Base-by-base conservation (phyloP, 1,284 basidiomycete genomes). In the Ceratobasidium sp. region DNA sequence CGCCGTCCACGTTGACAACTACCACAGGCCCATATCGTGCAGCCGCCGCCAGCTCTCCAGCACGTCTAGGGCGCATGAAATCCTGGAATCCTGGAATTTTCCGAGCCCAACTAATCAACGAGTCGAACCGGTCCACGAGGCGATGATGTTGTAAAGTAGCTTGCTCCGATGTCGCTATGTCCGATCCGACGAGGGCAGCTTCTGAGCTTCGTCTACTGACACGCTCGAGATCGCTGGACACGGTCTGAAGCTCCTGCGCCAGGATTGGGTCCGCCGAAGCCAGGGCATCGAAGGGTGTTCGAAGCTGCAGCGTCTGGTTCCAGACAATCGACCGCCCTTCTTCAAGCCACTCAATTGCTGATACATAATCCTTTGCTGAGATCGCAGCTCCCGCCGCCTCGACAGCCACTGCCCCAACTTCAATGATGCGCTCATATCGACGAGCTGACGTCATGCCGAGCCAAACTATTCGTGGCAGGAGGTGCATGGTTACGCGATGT, bases 301-400 rank as follows among this genome's bases (percentile, higher is more conserved):
- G 75, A 9, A 80, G 75, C 24, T 76, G 67, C n/a, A 79, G 62
- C 8, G 75, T 36, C 48, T 80, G 78, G 19, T 74, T 69, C 79
- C 79, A 80, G 45, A 80, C 74, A 27, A 80, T 75, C 7, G 75
- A 77, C 3, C 80, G 76, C 24, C 79, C 79, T 51, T 79, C 64
- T 66, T 80, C 80, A 1, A 79, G 60, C 77, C 79, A 80, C 50
- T 80, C 79, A 6, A 80, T 4, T 24, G 53, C 53, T 15, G 29
- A 15, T 1, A 8, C 5, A 36, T 31, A 36, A 4, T 57, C 14
- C 2, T n/a, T 15, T 33, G 14, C 8, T 29, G 9, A 22, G 15
- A 77, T 75, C 0, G 77, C 77, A 19, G 63, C 51, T 19, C 53
- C 75, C 3, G 50, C 48, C 1, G 64, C 64, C 50, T 54, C 50